A percentile compares a stretch with the other conserved stretches of the same genome.
These are phyloP conservation scores for Albifimbria verrucaria DNA, from an alignment of 2,329 filamentous ascomycete genomes.

Conservation along the genomic window DNA sequence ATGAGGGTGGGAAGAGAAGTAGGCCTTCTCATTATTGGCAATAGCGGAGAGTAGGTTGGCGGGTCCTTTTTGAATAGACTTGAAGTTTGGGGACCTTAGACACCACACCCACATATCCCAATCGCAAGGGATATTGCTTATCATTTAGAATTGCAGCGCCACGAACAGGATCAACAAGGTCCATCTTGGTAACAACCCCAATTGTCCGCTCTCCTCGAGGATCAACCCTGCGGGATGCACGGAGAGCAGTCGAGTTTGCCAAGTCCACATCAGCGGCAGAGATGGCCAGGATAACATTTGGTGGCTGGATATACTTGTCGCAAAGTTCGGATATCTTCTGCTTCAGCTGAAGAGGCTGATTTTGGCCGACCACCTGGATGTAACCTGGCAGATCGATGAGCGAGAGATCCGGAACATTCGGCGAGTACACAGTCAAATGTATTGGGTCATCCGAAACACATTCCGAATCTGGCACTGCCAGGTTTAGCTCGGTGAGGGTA, in stretches of 20 bases:
- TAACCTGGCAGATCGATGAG: constrained; percentile 96
- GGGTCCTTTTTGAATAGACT: constrained; percentile 82
- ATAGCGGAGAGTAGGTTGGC: constrained; percentile 79
- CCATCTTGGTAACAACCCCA: constrained; percentile 99
- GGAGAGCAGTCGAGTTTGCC: constrained; percentile 89
- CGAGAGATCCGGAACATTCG: constrained; percentile 90
- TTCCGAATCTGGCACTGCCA: constrained; percentile 84
- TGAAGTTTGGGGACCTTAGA: constrained; percentile 69
- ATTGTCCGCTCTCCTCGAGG: constrained; percentile 94
- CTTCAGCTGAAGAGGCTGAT: constrained; percentile 88
- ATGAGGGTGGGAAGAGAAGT: constrained; percentile 77
- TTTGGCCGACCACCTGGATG: constrained; percentile 89
- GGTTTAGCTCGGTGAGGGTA: constrained; percentile 90
- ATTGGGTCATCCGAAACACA: constrained; percentile 98
- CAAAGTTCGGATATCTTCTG: constrained; percentile 95
- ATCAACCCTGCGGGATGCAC: constrained; percentile 87
- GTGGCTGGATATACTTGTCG: constrained; percentile 95
- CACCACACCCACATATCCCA: constrained; percentile 95
- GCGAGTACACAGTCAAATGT: constrained; percentile 91
- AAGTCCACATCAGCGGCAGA: constrained; percentile 97
- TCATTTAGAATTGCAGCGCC: constrained; percentile 79
- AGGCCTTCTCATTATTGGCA: constrained; percentile 81
- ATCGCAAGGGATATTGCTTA: constrained; percentile 87
- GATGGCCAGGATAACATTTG: constrained; percentile 95
- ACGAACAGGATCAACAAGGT: constrained; percentile 80